Evolutionary conservation across 2,329 filamentous ascomycete genomes (phyloP).

Genomic region (Botryosphaeria dothidea): DNA sequence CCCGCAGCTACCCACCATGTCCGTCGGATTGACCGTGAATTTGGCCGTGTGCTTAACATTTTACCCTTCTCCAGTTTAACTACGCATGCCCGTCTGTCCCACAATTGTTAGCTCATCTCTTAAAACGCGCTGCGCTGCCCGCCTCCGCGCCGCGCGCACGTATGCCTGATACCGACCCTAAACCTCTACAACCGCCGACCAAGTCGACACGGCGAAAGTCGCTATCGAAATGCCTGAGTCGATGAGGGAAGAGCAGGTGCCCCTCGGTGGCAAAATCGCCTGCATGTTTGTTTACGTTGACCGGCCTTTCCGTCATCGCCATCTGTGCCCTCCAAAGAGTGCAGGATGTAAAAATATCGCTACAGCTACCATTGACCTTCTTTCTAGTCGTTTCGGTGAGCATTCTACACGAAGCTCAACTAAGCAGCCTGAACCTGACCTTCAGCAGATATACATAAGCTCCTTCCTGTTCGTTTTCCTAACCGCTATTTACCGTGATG

Average conservation of each 20-base stretch:
- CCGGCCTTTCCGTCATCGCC: not conserved
- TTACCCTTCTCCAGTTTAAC: not conserved
- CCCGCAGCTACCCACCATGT: not conserved
- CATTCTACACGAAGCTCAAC: too few relatives aligned
- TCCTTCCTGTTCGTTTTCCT: not conserved
- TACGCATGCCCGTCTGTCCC: not conserved
- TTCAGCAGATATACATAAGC: not conserved
- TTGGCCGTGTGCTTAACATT: not conserved
- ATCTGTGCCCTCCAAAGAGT: not conserved
- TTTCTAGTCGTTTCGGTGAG: not conserved
- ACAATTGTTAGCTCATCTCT: not conserved
- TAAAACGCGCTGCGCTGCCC: not conserved
- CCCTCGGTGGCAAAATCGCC: not conserved
- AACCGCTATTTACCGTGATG: not conserved
- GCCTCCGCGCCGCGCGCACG: not conserved
- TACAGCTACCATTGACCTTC: not conserved
- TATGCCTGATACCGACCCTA: not conserved
- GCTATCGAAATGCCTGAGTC: not conserved
- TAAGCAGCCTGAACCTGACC: not conserved
- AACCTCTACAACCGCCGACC: not conserved
- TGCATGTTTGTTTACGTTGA: constrained; percentile 3
- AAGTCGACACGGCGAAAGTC: not conserved
- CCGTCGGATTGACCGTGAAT: not conserved
- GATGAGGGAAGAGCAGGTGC: not conserved
- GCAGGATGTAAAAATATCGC: not conserved